Conservation (phyloP, 2,329 filamentous ascomycete genomes). For the Magnaporthales sp. region DNA sequence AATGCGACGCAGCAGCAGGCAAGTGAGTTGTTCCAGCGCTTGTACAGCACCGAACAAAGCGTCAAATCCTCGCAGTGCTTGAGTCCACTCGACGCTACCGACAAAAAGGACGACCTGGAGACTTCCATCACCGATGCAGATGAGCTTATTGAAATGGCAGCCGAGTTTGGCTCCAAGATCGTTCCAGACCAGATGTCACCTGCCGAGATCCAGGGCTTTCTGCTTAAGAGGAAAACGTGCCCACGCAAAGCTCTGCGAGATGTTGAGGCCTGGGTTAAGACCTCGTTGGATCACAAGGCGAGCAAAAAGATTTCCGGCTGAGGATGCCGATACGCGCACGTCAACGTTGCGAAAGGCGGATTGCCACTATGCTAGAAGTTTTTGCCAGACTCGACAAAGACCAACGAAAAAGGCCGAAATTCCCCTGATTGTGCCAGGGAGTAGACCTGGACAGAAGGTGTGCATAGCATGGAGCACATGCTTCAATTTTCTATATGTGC, state of each 20-base stretch:
- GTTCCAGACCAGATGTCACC: constrained; percentile 44
- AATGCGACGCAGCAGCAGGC: constrained; percentile 47
- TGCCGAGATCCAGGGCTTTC: constrained; percentile 56
- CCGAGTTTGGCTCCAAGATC: constrained; percentile 42
- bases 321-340: not conserved
- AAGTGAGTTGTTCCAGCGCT: constrained; percentile 48
- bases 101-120: constrained; percentile 12
- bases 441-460: not conserved
- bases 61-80: not conserved
- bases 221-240: constrained; percentile 53
- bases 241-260: constrained; percentile 46
- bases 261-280: constrained; percentile 43
- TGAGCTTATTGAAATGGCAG: constrained; percentile 35
- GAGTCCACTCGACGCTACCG: not conserved
- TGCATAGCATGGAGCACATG: not conserved
- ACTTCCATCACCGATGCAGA: constrained; percentile 22
- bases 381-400: not conserved
- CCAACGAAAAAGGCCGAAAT: not conserved
- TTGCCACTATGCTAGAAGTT: not conserved
- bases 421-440: not conserved
- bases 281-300: constrained; percentile 40
- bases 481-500: not conserved
- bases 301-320: constrained; percentile 20
- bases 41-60: constrained; percentile 42
- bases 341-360: not conserved